phyloP scores from a whole-genome alignment of 2,329 filamentous ascomycete species.

The Fusarium sp. region DNA sequence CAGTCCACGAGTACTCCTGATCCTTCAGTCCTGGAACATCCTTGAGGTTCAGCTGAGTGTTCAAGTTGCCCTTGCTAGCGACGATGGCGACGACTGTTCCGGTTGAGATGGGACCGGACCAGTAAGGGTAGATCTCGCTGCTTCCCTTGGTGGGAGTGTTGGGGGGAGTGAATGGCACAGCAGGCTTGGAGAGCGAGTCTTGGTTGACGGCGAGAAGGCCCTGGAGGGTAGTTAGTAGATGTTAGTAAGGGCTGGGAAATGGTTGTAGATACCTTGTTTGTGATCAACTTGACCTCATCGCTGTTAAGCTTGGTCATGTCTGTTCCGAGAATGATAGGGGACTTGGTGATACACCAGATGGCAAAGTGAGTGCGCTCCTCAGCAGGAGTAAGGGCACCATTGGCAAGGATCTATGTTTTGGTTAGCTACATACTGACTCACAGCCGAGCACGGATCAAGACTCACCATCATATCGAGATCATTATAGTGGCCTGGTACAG shows the following conservation, averaged over 20 bases:
- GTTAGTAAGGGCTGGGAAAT: fast-evolving
- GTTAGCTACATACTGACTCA: neutral
- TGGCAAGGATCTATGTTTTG: constrained; percentile 6
- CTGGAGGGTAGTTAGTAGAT: neutral
- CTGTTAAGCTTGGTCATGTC: constrained; percentile 17
- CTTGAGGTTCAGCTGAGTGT: constrained; percentile 12
- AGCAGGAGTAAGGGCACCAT: constrained; percentile 11
- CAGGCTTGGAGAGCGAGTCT: constrained; percentile 20
- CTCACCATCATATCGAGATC: constrained; percentile 24
- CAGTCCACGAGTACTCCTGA: constrained; percentile 15
- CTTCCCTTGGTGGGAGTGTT: constrained; percentile 8
- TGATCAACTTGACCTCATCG: constrained; percentile 11
- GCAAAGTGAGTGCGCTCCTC: constrained; percentile 20
- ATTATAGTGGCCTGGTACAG: constrained; percentile 12
- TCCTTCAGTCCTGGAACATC: constrained; percentile 15
- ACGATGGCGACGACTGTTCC: constrained; percentile 20
- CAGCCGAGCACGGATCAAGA: fast-evolving
- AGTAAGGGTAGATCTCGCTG: constrained; percentile 21
- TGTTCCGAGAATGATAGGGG: constrained; percentile 15
- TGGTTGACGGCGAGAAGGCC: constrained; percentile 18
- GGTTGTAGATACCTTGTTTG: neutral
- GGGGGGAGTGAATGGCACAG: constrained; percentile 15
- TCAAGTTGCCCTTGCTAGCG: constrained; percentile 9
- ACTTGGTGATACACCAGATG: constrained; percentile 26
- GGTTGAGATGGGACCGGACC: constrained; percentile 16